phyloP scores from a whole-genome alignment of 805 yeast species.

The Saccharomycopsis capsularis region DNA sequence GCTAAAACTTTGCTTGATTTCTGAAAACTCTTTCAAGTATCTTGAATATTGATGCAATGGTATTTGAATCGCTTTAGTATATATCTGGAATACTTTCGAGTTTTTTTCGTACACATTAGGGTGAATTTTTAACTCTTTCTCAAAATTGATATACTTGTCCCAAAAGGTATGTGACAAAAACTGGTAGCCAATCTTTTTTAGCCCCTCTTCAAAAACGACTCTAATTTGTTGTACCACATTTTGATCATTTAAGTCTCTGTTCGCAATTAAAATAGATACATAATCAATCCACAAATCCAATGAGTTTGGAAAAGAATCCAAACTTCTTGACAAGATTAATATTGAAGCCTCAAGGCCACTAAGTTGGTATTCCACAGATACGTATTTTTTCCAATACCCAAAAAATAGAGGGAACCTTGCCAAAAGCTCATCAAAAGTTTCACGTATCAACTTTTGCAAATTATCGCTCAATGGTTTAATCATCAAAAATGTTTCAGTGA shows the following conservation, averaged over 20 bases:
- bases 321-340: slow-evolving; percentile 33
- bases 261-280: slow-evolving; percentile 43
- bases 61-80: slow-evolving; percentile 41
- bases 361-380: slow-evolving; percentile 47
- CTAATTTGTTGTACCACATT: slow-evolving; percentile 30
- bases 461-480: slow-evolving; percentile 12
- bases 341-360: slow-evolving; percentile 49
- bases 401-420: slow-evolving; percentile 49
- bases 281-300: slow-evolving; percentile 68
- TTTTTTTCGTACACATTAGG: slow-evolving; percentile 28
- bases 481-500: slow-evolving; percentile 5
- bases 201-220: slow-evolving; percentile 42
- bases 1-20: slow-evolving; percentile 18
- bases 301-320: slow-evolving; percentile 47
- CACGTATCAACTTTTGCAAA: slow-evolving; percentile 20
- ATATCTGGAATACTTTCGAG: slow-evolving; percentile 33
- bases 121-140: slow-evolving; percentile 30
- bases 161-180: slow-evolving; percentile 76
- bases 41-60: slow-evolving; percentile 86
- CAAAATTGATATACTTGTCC: slow-evolving; percentile 70
- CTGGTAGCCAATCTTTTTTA: slow-evolving; percentile 52
- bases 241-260: slow-evolving; percentile 28
- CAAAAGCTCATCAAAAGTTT: slow-evolving; percentile 39
- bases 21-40: slow-evolving; percentile 44
- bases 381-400: slow-evolving; percentile 60